Conservation (phyloP, 345 rosid genomes). For the Populus alba region DNA sequence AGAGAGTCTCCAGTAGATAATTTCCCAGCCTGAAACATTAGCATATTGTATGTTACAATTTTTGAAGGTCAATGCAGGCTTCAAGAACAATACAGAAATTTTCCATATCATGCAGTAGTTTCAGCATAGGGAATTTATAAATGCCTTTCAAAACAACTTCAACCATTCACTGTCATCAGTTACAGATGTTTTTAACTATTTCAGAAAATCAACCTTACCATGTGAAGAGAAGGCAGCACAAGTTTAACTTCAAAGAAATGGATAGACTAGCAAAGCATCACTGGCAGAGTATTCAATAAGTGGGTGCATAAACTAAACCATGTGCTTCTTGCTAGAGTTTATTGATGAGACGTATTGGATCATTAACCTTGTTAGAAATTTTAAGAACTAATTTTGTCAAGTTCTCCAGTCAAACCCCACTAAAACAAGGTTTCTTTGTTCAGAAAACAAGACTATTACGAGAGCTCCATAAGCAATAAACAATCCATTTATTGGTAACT, state of each 20-base stretch:
- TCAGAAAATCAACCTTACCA: not conserved
- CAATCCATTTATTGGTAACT: not conserved
- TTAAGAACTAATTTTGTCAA: not conserved
- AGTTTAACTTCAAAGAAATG: too few species aligned
- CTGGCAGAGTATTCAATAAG: not conserved
- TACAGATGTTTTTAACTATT: not conserved
- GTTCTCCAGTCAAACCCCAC: not conserved
- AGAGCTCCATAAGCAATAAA: not conserved
- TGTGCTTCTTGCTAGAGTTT: not conserved
- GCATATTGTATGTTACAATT: not conserved
- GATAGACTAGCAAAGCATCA: not conserved
- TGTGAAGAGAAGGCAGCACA: not conserved
- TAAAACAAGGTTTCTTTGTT: not conserved
- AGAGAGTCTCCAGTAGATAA: slow-evolving; percentile 95
- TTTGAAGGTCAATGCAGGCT: not conserved
- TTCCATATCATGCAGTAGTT: not conserved
- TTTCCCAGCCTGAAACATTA: slow-evolving; percentile 55
- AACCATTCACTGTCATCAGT: not conserved
- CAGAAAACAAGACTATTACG: not conserved
- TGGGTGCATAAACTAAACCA: not conserved
- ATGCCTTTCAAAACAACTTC: not conserved
- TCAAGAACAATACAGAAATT: not conserved
- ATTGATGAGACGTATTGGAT: not conserved
- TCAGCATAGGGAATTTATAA: not conserved
- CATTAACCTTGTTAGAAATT: not conserved